These are phyloP conservation scores for Rubia occidens DNA, from an alignment of 305 asterid species.

Conservation along the genomic window DNA sequence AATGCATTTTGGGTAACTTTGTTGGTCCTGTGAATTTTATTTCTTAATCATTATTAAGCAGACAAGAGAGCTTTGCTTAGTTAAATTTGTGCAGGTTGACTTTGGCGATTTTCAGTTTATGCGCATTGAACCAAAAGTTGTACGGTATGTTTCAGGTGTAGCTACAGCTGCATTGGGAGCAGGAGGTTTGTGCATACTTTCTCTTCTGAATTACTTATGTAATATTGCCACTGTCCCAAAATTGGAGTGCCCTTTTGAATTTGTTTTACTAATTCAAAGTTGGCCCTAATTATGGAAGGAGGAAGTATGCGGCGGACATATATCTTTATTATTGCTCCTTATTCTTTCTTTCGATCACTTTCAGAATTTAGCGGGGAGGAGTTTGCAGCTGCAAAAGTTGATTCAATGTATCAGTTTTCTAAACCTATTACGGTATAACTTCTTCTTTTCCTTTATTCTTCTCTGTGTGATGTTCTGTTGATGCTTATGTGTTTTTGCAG, in stretches of 20 bases:
- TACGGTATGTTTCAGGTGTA: constrained; percentile 76
- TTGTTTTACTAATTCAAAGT: no score
- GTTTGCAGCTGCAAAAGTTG: constrained; percentile 62
- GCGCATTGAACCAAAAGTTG: constrained; percentile 72
- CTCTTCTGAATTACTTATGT: constrained; percentile 5
- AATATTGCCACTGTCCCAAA: not conserved
- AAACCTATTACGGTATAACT: constrained; percentile 65
- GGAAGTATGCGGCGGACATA: not conserved
- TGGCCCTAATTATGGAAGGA: no score
- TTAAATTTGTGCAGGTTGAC: constrained; percentile 55
- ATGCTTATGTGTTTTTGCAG: constrained; percentile 29
- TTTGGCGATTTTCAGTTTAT: constrained; percentile 91
- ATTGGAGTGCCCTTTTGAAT: not conserved
- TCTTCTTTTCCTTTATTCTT: constrained; percentile 11
- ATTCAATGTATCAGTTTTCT: constrained; percentile 79
- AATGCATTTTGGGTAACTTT: constrained; percentile 80
- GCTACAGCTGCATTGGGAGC: constrained; percentile 89
- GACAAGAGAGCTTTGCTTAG: constrained; percentile 23
- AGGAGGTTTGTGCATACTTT: constrained; percentile 54
- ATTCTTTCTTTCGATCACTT: constrained; percentile 15
- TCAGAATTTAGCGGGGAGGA: constrained; percentile 77
- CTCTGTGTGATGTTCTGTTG: not conserved
- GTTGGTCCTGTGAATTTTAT: not conserved
- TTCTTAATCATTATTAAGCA: constrained; percentile 7
- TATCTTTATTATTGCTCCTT: not conserved